Conservation (phyloP, 768 basidiomycete genomes). For the Podaxis pistillaris region DNA sequence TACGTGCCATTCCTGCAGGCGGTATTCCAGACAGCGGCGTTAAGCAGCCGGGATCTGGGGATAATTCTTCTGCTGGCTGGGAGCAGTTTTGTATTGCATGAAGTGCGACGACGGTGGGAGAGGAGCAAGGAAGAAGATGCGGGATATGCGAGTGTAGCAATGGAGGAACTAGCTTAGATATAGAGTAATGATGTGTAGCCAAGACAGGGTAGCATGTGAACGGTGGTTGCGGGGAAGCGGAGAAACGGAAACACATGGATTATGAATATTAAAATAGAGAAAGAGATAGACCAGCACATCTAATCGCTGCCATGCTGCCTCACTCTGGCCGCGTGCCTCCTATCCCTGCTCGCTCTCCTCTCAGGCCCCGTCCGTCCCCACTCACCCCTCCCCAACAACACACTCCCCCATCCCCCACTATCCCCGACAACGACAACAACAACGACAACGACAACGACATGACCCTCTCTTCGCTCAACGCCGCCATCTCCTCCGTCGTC, state of each 20-base stretch:
- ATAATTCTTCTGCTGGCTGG: slow-evolving; percentile 68
- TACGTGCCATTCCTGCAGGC: slow-evolving; percentile 91
- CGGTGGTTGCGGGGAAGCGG: neutral
- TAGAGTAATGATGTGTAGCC: neutral
- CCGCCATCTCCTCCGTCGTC: slow-evolving; percentile 15
- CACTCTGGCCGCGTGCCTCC: slow-evolving; percentile 19
- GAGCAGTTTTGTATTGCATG: slow-evolving; percentile 69
- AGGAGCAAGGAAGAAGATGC: slow-evolving; percentile 54
- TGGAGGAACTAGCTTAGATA: slow-evolving; percentile 59
- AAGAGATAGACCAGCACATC: neutral
- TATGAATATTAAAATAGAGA: neutral
- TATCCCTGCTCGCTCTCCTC: slow-evolving; percentile 35
- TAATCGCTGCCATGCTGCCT: slow-evolving; percentile 2
- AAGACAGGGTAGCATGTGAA: neutral
- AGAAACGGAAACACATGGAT: neutral
- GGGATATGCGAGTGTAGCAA: slow-evolving; percentile 42
- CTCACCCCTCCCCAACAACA: slow-evolving; percentile 20
- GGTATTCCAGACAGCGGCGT: slow-evolving; percentile 90
- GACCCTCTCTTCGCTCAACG: slow-evolving; percentile 11
- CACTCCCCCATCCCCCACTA: slow-evolving; percentile 19
- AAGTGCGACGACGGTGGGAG: slow-evolving; percentile 78
- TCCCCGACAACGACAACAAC: slow-evolving; percentile 15
- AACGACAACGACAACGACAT: slow-evolving; percentile 13
- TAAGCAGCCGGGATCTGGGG: slow-evolving; percentile 64
- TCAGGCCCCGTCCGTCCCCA: slow-evolving; percentile 27